A percentile compares a stretch with the other conserved stretches of the same genome.
Evolutionary conservation across 768 basidiomycete genomes (phyloP).

Genomic region (Naematelia encephala): DNA sequence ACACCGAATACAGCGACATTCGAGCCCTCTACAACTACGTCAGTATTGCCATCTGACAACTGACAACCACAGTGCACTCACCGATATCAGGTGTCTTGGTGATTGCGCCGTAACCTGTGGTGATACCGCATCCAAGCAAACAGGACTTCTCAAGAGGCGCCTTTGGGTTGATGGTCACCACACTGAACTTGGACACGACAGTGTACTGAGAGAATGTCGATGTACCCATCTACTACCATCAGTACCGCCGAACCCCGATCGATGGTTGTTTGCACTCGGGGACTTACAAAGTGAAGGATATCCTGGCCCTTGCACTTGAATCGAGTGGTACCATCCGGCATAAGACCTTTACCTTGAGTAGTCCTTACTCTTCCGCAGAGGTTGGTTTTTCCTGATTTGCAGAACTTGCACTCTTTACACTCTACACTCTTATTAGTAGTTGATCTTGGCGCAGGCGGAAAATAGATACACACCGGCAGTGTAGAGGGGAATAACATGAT

Average conservation of each 20-base stretch:
- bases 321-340: constrained; percentile 84
- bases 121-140: constrained; percentile 86
- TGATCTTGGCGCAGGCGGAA: not conserved
- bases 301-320: constrained; percentile 86
- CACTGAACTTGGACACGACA: constrained; percentile 93
- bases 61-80: constrained; percentile 11
- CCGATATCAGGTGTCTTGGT: constrained; percentile 74
- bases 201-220: constrained; percentile 99
- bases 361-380: constrained; percentile 92
- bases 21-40: constrained; percentile 59
- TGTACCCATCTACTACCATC: constrained; percentile 76
- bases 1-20: constrained; percentile 93
- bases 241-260: not conserved
- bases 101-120: constrained; percentile 97
- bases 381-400: constrained; percentile 87
- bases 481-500: constrained; percentile 96
- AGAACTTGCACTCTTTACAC: constrained; percentile 86
- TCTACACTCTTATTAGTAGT: constrained; percentile 18
- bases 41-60: not conserved
- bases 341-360: constrained; percentile 81
- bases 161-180: constrained; percentile 78
- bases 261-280: not conserved
- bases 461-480: constrained; percentile 66
- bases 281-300: constrained; percentile 82
- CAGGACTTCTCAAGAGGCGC: constrained; percentile 97